A percentile compares a stretch with the other conserved stretches of the same genome.
phyloP scores from a whole-genome alignment of 2,329 filamentous ascomycete genomes.

The Epichloe sibirici region DNA sequence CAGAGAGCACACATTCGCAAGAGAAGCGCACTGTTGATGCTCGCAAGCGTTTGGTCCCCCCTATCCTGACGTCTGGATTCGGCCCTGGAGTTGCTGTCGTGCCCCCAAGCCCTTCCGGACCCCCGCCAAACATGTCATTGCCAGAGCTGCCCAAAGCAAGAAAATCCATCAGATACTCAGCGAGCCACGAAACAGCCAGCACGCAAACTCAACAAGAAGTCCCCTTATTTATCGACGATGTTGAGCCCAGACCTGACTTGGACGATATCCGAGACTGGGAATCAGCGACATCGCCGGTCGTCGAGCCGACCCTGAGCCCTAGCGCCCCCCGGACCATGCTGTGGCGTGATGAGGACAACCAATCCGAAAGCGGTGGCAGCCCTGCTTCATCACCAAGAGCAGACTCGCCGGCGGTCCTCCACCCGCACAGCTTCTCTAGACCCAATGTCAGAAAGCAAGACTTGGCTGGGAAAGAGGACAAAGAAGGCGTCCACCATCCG shows the following conservation, averaged over 20 bases:
- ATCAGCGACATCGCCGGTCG: constrained; percentile 4
- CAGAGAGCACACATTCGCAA: neutral
- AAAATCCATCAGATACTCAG: neutral
- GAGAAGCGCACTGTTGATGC: neutral
- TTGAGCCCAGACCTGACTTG: constrained; percentile 24
- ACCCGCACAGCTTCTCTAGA: constrained; percentile 3
- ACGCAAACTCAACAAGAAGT: constrained; percentile 14
- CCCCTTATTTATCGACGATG: constrained; percentile 18
- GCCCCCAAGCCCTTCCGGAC: neutral
- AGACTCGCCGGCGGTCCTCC: constrained; percentile 7
- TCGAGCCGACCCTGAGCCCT: neutral
- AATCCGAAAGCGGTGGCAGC: neutral
- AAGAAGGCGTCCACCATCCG: constrained; percentile 24
- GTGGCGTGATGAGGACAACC: neutral
- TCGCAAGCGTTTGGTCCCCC: neutral
- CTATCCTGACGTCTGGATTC: neutral
- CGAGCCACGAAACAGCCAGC: constrained; percentile 2
- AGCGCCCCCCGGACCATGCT: neutral
- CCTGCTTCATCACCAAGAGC: constrained; percentile 6
- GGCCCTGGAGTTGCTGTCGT: neutral
- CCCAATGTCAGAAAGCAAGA: neutral
- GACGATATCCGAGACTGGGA: constrained; percentile 28
- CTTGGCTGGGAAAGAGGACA: constrained; percentile 6
- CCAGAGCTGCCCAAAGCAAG: constrained; percentile 2
- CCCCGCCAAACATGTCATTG: constrained; percentile 3